A percentile compares a stretch with the other conserved stretches of the same genome.
phyloP scores from a whole-genome alignment of 1,284 basidiomycete species.

The Pseudozyma hubeiensis region DNA sequence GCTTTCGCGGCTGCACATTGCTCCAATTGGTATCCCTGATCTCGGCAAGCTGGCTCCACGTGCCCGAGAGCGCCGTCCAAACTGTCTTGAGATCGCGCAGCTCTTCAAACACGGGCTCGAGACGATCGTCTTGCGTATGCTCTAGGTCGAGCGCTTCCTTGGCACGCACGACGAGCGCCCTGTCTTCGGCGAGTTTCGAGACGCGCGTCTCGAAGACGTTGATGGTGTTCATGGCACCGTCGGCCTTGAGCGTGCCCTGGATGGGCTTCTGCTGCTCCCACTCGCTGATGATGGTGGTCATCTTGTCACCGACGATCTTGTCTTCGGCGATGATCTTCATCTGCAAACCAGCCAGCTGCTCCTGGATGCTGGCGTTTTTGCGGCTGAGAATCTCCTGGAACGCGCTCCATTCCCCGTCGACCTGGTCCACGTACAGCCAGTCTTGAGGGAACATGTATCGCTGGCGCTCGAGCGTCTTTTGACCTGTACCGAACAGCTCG shows the following conservation, averaged over 20 bases:
- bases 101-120: slow-evolving; percentile 94
- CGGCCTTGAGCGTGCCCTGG: slow-evolving; percentile 93
- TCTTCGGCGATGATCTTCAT: slow-evolving; percentile 99
- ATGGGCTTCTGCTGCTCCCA: slow-evolving; percentile 97
- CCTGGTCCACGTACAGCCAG: slow-evolving; percentile 98
- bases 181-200: slow-evolving; percentile 88
- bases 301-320: slow-evolving; percentile 84
- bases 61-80: slow-evolving; percentile 97
- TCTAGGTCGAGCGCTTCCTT: slow-evolving; percentile 97
- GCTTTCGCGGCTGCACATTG: slow-evolving; percentile 85
- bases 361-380: slow-evolving; percentile 98
- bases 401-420: slow-evolving; percentile 96
- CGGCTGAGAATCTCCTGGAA: slow-evolving; percentile 97
- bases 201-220: slow-evolving; percentile 92
- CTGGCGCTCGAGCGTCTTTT: slow-evolving; percentile 96
- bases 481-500: slow-evolving; percentile 89
- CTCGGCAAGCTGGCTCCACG: slow-evolving; percentile 93
- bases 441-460: slow-evolving; percentile 95
- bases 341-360: slow-evolving; percentile 94
- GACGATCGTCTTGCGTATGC: slow-evolving; percentile 85
- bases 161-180: slow-evolving; percentile 90
- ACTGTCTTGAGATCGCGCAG: slow-evolving; percentile 95
- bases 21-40: slow-evolving; percentile 90
- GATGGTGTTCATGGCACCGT: slow-evolving; percentile 93
- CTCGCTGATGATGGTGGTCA: slow-evolving; percentile 80